A percentile compares a stretch with the other conserved stretches of the same genome.
These are phyloP conservation scores for Diplogelasinospora grovesii DNA, from an alignment of 495 filamentous ascomycete species.

Conservation along the genomic window DNA sequence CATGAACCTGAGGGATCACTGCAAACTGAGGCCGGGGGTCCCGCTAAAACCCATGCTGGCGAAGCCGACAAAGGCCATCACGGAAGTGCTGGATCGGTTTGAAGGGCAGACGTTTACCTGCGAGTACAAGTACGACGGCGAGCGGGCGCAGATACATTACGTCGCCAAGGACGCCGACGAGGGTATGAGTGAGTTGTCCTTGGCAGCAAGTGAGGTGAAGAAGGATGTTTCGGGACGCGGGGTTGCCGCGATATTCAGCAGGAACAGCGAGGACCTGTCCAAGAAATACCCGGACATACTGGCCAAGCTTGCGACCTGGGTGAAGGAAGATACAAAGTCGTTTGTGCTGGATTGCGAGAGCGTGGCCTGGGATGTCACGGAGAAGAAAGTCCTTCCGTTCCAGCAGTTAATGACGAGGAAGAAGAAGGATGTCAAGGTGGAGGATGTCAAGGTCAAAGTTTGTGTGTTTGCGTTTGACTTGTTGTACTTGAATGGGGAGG, in stretches of 20 bases:
- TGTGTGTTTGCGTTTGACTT: conserved; percentile 97
- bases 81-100: conserved; percentile 94
- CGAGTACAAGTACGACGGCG: conserved; percentile 98
- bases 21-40: conserved; percentile 89
- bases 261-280: conserved; percentile 92
- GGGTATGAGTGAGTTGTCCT: conserved; percentile 42
- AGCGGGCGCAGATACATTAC: conserved; percentile 95
- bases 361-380: conserved; percentile 88
- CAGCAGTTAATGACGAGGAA: conserved; percentile 98
- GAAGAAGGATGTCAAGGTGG: conserved; percentile 93
- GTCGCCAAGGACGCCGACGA: conserved; percentile 73
- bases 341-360: conserved; percentile 98
- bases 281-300: conserved; percentile 98
- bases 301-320: conserved; percentile 77
- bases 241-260: conserved; percentile 85
- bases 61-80: conserved; percentile 98
- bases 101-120: conserved; percentile 94
- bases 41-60: conserved; percentile 98
- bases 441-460: conserved; percentile 94
- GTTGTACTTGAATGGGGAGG: conserved; percentile 87
- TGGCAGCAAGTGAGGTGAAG: conserved; percentile 44
- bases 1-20: conserved; percentile 68
- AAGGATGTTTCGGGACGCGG: conserved; percentile 52
- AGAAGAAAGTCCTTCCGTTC: conserved; percentile 94
- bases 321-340: conserved; percentile 80